These are phyloP conservation scores for Zygosaccharomyces pseudorouxii DNA, from an alignment of 805 yeast genomes.

Conservation along the genomic window DNA sequence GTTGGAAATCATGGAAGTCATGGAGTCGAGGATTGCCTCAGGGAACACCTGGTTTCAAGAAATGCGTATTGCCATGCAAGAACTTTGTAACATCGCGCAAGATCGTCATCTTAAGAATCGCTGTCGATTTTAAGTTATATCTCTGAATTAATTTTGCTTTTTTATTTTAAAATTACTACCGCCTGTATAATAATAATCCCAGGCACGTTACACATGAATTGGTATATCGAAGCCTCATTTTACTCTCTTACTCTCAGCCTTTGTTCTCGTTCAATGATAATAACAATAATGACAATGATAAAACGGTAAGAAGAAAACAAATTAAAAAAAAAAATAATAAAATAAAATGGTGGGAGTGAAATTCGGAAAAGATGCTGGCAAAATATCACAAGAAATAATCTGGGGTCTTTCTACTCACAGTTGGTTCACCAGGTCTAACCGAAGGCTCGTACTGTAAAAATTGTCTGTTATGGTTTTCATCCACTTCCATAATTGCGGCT, in stretches of 20 bases:
- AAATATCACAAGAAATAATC: conserved; percentile 75
- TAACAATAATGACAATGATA: not conserved
- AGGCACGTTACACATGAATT: conserved; percentile 6
- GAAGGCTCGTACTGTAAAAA: conserved; percentile 95
- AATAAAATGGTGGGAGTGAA: not conserved
- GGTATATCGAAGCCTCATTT: conserved; percentile 3
- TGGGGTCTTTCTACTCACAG: conserved; percentile 94
- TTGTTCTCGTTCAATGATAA: not conserved
- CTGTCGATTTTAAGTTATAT: not conserved
- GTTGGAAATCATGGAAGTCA: conserved; percentile 56
- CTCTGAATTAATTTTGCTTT: not conserved
- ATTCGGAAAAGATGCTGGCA: not conserved
- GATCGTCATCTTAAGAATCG: conserved; percentile 48
- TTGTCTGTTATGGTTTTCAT: conserved; percentile 86
- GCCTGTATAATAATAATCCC: conserved; percentile 3
- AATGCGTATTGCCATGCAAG: conserved; percentile 63
- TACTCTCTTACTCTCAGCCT: not conserved
- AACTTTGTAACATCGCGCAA: conserved; percentile 87
- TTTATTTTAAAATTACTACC: not conserved
- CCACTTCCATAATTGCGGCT: conserved; percentile 98
- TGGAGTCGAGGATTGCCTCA: conserved; percentile 49
- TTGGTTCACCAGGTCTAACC: conserved; percentile 96
- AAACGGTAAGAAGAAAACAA: not conserved
- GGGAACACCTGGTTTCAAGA: conserved; percentile 42
- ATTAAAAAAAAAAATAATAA: not conserved